Base-by-base conservation (phyloP, 2,329 filamentous ascomycete genomes). In the Xylaria hypoxylon region DNA sequence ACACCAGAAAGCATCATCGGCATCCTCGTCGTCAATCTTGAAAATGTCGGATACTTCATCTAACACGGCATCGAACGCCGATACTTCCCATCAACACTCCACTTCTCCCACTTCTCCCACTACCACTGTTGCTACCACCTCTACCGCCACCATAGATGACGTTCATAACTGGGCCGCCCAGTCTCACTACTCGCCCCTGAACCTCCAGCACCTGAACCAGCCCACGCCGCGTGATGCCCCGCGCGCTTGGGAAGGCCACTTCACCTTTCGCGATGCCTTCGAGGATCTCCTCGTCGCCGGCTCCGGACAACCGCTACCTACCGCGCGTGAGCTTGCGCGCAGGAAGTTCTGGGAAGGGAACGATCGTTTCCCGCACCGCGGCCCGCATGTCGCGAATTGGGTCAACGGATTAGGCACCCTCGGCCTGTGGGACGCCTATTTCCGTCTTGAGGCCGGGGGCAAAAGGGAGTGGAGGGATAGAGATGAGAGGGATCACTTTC, bases 231-330 rank as follows among this genome's bases (percentile, higher is more conserved):
- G 74, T 7, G 63, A 84, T 68, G 76, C 80, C 1, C 79, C 82
- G 8, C 65, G 17, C 5, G 51, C 48, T 24, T 59, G 26, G 17
- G 59, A 63, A 15, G 42, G 56, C 28, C 71, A 78, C 38, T 86
- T 86, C 71, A 85, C 83, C 8, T 88, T 86, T 69, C 79, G 83
- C 35, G 85, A 88, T 69, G 86, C 86, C 52, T 87, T 88, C 67
- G 86, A 88, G 71, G 86, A 88, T 68, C 80, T 89, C 17, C 78
- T 88, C 13, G 77, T 78, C n/a, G 80, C 81, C 19, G 80, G 80
- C n/a, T 79, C 80, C 15, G 81, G 81, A 3, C 76, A 78, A 6
- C 74, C 76, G 2, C 74, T 87, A 22, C 78, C 79, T 4, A 78
- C 83, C 22, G 80, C 85, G 24, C 68, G 70, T 13, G 73, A 71